Percentiles rank a stretch among this genome's conserved stretches.
Conservation (phyloP, 164 flowering plant species). For the Amborella trichopoda region DNA sequence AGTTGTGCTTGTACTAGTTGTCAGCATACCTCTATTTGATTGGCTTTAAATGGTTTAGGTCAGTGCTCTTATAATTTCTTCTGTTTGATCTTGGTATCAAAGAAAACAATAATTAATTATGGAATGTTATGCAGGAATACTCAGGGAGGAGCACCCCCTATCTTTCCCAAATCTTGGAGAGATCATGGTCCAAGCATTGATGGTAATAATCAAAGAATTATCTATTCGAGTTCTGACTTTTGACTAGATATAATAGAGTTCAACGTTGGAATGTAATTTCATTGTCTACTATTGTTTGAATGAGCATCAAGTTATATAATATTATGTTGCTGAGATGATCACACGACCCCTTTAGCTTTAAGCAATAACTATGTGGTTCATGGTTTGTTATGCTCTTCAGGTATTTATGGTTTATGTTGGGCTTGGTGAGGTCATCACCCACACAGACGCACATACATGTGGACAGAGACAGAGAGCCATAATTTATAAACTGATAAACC, state of each 20-base stretch:
- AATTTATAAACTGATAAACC: background rate
- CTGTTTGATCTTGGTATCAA: background rate
- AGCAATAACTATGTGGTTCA: background rate
- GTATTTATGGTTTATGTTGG: background rate
- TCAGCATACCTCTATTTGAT: background rate
- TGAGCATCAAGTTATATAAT: background rate
- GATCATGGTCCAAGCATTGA: conserved; percentile 27
- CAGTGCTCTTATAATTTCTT: background rate
- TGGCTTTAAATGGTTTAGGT: background rate
- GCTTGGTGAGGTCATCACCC: background rate
- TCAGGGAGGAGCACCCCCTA: conserved; percentile 31
- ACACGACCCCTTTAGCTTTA: background rate
- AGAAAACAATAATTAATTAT: conserved; percentile 1
- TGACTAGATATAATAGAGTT: background rate
- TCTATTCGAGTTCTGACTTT: background rate
- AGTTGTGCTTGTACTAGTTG: conserved; percentile 2
- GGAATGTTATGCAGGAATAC: conserved; percentile 21
- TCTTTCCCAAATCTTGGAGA: conserved; percentile 44
- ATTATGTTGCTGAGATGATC: background rate
- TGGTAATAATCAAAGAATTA: conserved; percentile 20
- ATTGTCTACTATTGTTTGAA: background rate
- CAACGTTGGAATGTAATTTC: background rate
- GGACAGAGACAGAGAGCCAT: background rate
- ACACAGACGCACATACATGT: background rate
- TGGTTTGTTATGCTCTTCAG: background rate